Base-by-base conservation (phyloP, 1,284 basidiomycete species). In the Phellinidium pouzarii region DNA sequence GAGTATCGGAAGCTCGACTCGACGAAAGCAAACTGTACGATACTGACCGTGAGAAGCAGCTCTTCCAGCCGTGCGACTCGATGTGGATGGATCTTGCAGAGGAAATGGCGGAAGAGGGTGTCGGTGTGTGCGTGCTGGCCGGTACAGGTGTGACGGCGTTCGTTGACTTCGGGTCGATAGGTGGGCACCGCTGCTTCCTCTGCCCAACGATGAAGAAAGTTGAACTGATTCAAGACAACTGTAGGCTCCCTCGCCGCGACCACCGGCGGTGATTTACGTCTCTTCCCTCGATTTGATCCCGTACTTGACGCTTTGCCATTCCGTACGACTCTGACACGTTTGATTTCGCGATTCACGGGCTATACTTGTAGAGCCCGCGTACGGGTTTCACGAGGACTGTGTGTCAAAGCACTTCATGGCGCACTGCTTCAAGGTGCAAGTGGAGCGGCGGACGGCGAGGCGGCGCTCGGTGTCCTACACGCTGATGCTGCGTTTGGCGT, bases 261-360 rank as follows among this genome's bases (percentile, higher is more conserved):
- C 14, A 94, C 92, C 0, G 96, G 96, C n/a, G 96, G 96, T 17
- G 92, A 96, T 55, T 65, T 95, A 1, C 94, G 87, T 70, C 96
- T 90, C 73, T 90, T 96, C 64, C 95, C 96, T 5, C 81, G 90
- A 31, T 99, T 94, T 67, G 79, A 87, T 53, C 77, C 82, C 0
- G 69, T 71, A 2, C 78, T 87, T 42, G 93, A 97, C 65, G 76
- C 77, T 7, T 65, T 73, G 19, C 75, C 82, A 12, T 65, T 99
- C 9, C 68, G 77, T 23, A 84, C 85, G 20, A 90, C 97, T 63
- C 65, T 99, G 19, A 74, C 75, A 50, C 76, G 91, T 23, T 68
- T 93, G 0, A 62, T 94, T 14, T 72, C 78, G 3, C 78, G 92
- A 19, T 84, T 81, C 58, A 87, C 87, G 11, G 54, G 54, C 2